phyloP scores from a whole-genome alignment of 108 stramenopile genomes.

The Nitzschia sp. region DNA sequence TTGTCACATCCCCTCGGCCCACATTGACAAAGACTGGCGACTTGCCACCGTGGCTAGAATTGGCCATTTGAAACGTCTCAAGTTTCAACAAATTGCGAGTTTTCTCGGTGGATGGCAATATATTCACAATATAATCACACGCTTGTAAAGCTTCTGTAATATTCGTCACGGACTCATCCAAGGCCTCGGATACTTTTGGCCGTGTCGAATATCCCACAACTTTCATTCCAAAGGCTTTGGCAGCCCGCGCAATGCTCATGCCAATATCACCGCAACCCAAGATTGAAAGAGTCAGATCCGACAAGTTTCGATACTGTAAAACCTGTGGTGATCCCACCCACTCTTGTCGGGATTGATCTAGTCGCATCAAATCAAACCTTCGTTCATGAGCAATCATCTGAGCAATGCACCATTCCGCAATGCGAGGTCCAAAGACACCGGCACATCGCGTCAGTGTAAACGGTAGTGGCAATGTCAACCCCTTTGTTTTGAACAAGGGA shows the following conservation, averaged over 20 bases:
- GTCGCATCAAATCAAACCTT: conserved; percentile 29
- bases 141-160: conserved; percentile 34
- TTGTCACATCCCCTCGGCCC: conserved; percentile 53
- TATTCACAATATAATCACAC: conserved; percentile 54
- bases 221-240: conserved; percentile 48
- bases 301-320: conserved; percentile 48
- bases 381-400: conserved; percentile 60
- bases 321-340: conserved; percentile 47
- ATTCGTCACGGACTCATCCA: conserved; percentile 37
- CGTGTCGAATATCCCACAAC: conserved; percentile 35
- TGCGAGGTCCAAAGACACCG: conserved; percentile 55
- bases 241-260: conserved; percentile 42
- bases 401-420: conserved; percentile 59
- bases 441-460: conserved; percentile 50
- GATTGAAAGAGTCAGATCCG: conserved; percentile 42
- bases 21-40: conserved; percentile 57
- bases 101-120: conserved; percentile 46
- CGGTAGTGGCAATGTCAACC: conserved; percentile 9
- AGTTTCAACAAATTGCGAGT: conserved; percentile 42
- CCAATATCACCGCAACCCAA: conserved; percentile 65
- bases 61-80: conserved; percentile 18
- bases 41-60: conserved; percentile 47
- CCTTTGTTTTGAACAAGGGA: conserved; percentile 13
- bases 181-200: not conserved
- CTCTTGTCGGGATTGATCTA: conserved; percentile 36